These are phyloP conservation scores for Pythium myriotylum DNA, from an alignment of 352 stramenopile species.

Conservation along the genomic window DNA sequence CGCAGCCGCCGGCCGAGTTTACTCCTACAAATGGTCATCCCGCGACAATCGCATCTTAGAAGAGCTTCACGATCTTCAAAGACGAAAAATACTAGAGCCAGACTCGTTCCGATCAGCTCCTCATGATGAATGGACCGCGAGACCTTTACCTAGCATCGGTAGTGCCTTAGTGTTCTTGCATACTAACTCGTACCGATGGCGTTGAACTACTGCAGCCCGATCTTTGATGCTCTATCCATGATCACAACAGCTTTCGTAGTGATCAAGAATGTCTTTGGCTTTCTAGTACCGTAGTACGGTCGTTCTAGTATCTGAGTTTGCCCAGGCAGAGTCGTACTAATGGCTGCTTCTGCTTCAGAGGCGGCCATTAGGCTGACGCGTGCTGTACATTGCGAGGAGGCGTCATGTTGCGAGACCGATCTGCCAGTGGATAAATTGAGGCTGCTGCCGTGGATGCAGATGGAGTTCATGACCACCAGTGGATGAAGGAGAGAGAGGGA, in stretches of 20 bases:
- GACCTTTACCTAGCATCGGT: background rate
- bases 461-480: no score
- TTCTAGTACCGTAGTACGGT: no score
- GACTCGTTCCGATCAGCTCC: constrained; percentile 21
- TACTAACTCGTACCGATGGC: no score
- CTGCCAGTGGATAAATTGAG: background rate
- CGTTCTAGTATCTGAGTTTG: no score
- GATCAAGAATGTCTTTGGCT: no score
- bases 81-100: constrained; percentile 26
- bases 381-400: background rate
- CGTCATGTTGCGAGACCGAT: background rate
- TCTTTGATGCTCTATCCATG: constrained; percentile 11
- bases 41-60: constrained; percentile 17
- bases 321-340: no score
- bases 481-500: no score
- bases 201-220: constrained; percentile 11
- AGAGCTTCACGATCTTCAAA: constrained; percentile 32
- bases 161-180: no score
- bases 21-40: background rate
- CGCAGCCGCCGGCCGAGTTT: background rate
- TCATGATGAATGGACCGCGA: constrained; percentile 27
- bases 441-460: no score
- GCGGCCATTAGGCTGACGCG: constrained; percentile 4
- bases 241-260: constrained; percentile 25
- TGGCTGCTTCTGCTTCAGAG: constrained; percentile 27